Evolutionary conservation across 2,329 filamentous ascomycete species (phyloP).

Genomic region (Alternaria viburni): DNA sequence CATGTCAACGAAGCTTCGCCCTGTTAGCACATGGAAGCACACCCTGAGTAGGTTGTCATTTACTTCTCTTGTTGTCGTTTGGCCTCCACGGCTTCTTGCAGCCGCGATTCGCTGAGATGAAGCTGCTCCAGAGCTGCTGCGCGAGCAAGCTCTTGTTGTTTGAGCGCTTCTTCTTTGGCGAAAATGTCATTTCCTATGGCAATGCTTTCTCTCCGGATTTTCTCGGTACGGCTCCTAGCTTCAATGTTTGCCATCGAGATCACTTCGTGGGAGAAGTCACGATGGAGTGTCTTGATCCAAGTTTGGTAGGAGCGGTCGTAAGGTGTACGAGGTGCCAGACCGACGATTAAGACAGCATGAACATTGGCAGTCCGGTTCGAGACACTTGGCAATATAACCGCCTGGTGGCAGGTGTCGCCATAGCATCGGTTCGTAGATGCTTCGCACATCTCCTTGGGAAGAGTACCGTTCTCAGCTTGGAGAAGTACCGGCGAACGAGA

Average conservation of each 20-base stretch:
- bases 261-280: slow-evolving; percentile 3
- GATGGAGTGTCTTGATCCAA: slow-evolving; percentile 6
- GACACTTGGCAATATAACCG: neutral
- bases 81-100: neutral
- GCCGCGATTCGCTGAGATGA: neutral
- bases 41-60: neutral
- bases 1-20: neutral
- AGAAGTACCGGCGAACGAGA: neutral
- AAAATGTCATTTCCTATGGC: neutral
- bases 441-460: neutral
- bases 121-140: neutral
- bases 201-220: neutral
- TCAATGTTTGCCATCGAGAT: neutral
- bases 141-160: neutral
- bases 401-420: slow-evolving; percentile 2
- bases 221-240: neutral
- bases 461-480: neutral
- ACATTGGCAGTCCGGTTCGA: neutral
- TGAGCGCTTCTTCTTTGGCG: neutral
- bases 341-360: neutral
- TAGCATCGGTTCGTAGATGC: slow-evolving; percentile 4
- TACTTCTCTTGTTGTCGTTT: neutral
- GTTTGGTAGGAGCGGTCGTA: slow-evolving; percentile 2
- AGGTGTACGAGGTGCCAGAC: slow-evolving; percentile 2
- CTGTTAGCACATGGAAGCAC: neutral